phyloP scores from a whole-genome alignment of 2,329 filamentous ascomycete genomes.

The Aspergillus thermomutatus region DNA sequence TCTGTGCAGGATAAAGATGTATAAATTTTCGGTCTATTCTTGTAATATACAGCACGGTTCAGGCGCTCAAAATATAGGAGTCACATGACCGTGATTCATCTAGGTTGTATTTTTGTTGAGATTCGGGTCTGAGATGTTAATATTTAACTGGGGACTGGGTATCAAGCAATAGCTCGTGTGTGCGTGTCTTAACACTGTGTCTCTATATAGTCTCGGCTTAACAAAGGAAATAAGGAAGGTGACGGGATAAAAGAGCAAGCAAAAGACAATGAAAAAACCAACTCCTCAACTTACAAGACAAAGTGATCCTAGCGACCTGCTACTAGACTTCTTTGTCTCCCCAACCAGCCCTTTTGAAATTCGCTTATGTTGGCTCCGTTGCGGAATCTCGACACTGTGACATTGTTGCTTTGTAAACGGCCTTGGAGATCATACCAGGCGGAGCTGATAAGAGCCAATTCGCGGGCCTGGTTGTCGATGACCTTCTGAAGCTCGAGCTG shows the following conservation, averaged over 20 bases:
- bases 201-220: neutral
- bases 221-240: neutral
- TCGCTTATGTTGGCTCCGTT: constrained; percentile 35
- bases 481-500: constrained; percentile 41
- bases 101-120: neutral
- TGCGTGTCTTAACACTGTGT: neutral
- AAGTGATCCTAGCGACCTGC: constrained; percentile 28
- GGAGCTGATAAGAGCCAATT: constrained; percentile 44
- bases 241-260: neutral
- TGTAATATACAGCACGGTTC: neutral
- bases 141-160: neutral
- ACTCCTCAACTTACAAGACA: neutral
- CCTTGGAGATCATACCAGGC: constrained; percentile 48
- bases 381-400: constrained; percentile 40
- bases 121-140: neutral
- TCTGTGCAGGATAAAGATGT: neutral
- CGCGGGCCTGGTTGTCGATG: constrained; percentile 41
- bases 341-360: constrained; percentile 43
- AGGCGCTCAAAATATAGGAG: neutral
- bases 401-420: constrained; percentile 43
- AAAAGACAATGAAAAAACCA: neutral
- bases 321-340: constrained; percentile 42
- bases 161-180: neutral
- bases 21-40: neutral
- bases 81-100: neutral